Evolutionary conservation across 192 early-diverging fungal genomes (phyloP), one percentile per base, ranked within the genome.

Genomic region (Linnemannia elongata): DNA sequence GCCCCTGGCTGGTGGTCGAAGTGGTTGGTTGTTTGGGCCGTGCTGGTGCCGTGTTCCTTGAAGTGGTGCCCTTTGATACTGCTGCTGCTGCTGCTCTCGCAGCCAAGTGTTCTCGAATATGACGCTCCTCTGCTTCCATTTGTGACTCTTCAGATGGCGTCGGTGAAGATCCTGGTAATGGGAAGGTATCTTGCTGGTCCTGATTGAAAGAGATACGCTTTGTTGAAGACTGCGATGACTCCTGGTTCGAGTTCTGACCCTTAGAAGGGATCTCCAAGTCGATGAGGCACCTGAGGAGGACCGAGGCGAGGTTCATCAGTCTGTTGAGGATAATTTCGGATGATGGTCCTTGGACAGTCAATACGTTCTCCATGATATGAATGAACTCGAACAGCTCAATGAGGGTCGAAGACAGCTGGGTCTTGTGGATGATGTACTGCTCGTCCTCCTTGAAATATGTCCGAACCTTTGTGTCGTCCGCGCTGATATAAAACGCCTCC

Each of bases 241-340:
- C 79, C 41, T 30, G 52, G 44, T 44, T 82, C 6, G 81, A 36
- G 73, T 22, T 74, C 44, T 35, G 41, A 52, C 44, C 10, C 68
- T 66, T 87, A 9, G 85, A 44, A 17, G 68, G 68, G n/a, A 70
- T 63, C 7, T 87, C 85, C 72, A 87, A 38, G 35, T 86, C 84
- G 15, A 73, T 72, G 17, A 87, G 76, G 24, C 79, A 74, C 41
- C 45, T 73, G 17, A 78, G 44, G 57, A 87, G 36, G 0, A 74
- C 57, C 5, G 85, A 74, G 3, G 73, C 76, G 10, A 81, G 44
- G 20, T 38, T 87, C 79, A 81, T 78, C 39, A 87, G 41, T 9
- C 52, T 39, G 22, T 66, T 75, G 49, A 87, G 45, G 15, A 81
- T 47, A 17, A 39, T 54, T 7, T 87, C 80, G 20, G 36, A 20